A percentile compares a stretch with the other conserved stretches of the same genome.
Conservation (phyloP, 805 yeast species). For the Kluyveromyces dobzhanskii region DNA sequence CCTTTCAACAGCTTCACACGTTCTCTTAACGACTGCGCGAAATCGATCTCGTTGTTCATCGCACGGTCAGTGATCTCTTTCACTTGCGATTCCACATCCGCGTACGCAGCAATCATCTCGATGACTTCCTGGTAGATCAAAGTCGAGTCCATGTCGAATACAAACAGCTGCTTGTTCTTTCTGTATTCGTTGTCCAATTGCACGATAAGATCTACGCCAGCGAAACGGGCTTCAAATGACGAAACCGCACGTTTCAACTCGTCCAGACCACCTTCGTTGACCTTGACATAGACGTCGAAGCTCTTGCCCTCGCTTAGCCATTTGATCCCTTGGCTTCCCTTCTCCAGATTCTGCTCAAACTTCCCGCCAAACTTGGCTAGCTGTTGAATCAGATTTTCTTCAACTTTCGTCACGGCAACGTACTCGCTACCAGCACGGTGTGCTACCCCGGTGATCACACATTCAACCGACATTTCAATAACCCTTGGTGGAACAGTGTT, state of each 20-base stretch:
- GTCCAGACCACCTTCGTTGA: neutral
- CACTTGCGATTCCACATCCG: slow-evolving; percentile 81
- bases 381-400: neutral
- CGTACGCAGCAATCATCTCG: slow-evolving; percentile 89
- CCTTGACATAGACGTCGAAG: slow-evolving; percentile 10
- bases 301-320: slow-evolving; percentile 3
- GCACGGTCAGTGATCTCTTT: slow-evolving; percentile 86
- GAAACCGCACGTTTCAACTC: neutral
- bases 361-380: neutral
- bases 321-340: neutral
- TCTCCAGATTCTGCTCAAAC: too few species aligned
- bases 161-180: slow-evolving; percentile 45
- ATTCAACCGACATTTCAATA: neutral
- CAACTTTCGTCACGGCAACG: neutral
- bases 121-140: slow-evolving; percentile 93
- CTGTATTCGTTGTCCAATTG: slow-evolving; percentile 19
- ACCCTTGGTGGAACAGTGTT: too few species aligned
- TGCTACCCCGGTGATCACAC: slow-evolving; percentile 1
- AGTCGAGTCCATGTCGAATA: slow-evolving; percentile 98
- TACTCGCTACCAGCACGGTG: neutral
- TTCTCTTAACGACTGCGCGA: slow-evolving; percentile 65
- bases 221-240: neutral
- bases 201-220: slow-evolving; percentile 18
- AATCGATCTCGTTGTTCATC: slow-evolving; percentile 95
- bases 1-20: slow-evolving; percentile 81